A percentile compares a stretch with the other conserved stretches of the same genome.
phyloP scores from a whole-genome alignment of 2,329 filamentous ascomycete species.

The Aspergillus fijiensis region DNA sequence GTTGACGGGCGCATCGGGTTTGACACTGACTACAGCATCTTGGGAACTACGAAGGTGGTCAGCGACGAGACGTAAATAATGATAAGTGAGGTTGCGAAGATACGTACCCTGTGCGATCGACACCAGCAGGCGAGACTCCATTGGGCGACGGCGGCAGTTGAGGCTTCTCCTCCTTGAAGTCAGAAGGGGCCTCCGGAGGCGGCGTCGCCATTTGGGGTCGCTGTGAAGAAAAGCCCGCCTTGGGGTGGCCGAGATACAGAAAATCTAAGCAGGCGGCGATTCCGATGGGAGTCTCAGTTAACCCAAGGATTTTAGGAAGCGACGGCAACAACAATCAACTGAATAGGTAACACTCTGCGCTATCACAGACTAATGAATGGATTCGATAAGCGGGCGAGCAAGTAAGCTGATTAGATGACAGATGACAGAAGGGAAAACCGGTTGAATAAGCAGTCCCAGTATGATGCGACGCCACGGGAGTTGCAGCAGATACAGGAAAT shows the following conservation, averaged over 20 bases:
- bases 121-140: constrained; percentile 30
- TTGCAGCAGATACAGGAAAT: constrained; percentile 26
- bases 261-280: constrained; percentile 24
- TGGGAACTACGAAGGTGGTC: constrained; percentile 23
- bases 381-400: constrained; percentile 26
- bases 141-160: constrained; percentile 39
- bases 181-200: constrained; percentile 41
- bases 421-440: constrained; percentile 21
- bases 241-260: constrained; percentile 27
- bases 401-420: constrained; percentile 30
- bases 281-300: constrained; percentile 22
- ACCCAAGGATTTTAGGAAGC: constrained; percentile 26
- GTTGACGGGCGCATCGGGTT: constrained; percentile 21
- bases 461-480: constrained; percentile 20
- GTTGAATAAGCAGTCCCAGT: constrained; percentile 19
- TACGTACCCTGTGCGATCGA: constrained; percentile 33
- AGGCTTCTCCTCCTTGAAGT: constrained; percentile 43
- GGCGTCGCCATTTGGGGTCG: constrained; percentile 42
- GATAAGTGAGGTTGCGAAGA: constrained; percentile 1
- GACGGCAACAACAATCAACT: constrained; percentile 31
- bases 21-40: constrained; percentile 25
- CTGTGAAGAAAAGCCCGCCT: constrained; percentile 20
- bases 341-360: constrained; percentile 35
- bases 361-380: constrained; percentile 33
- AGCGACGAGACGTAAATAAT: constrained; percentile 13